These are phyloP conservation scores for Saccharomycopsis fodiens DNA, from an alignment of 805 yeast species.

Conservation along the genomic window DNA sequence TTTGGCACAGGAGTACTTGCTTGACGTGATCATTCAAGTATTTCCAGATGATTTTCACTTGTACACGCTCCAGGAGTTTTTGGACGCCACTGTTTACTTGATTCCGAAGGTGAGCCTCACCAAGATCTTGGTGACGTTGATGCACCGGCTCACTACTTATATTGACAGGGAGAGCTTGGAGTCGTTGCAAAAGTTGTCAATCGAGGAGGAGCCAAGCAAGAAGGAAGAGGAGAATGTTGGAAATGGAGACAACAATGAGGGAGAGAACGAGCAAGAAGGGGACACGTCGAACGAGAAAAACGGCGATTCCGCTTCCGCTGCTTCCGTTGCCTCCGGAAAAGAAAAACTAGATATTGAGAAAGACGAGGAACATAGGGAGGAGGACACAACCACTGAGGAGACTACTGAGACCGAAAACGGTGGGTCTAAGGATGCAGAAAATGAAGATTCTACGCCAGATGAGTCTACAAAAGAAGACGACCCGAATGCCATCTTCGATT, in stretches of 20 bases:
- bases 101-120: constrained; percentile 65
- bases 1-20: constrained; percentile 83
- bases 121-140: constrained; percentile 58
- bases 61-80: constrained; percentile 57
- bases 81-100: constrained; percentile 58
- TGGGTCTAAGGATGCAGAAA: constrained; percentile 8
- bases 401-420: not conserved
- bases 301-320: not conserved
- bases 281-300: constrained; percentile 20
- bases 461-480: constrained; percentile 18
- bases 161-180: constrained; percentile 32
- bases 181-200: constrained; percentile 4
- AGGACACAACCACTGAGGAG: not conserved
- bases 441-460: constrained; percentile 18
- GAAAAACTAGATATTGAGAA: constrained; percentile 11
- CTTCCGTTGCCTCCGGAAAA: not conserved
- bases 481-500: constrained; percentile 16
- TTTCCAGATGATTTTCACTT: constrained; percentile 92
- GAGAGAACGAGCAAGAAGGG: constrained; percentile 13
- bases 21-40: constrained; percentile 88
- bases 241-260: constrained; percentile 11
- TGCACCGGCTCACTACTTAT: constrained; percentile 60
- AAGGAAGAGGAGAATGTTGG: constrained; percentile 14
- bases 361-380: constrained; percentile 1
- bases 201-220: constrained; percentile 18